Evolutionary conservation across 1,284 basidiomycete genomes (phyloP).

Genomic region (Puccinia novopanici): DNA sequence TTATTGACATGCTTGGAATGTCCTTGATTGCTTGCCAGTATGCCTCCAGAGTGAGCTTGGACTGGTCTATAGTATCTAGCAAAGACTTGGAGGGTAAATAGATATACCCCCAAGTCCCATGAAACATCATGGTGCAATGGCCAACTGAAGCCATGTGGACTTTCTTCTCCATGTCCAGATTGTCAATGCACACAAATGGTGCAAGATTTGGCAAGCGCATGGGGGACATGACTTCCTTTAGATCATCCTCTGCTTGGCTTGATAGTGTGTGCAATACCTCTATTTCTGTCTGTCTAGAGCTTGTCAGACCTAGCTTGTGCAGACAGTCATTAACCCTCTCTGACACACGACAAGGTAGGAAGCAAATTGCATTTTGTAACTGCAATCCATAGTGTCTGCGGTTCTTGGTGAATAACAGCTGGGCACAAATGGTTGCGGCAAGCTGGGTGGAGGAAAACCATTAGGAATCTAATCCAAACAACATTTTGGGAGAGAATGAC

Average conservation of each 20-base stretch:
- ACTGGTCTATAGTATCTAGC: background rate
- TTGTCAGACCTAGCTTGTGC: background rate
- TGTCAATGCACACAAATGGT: background rate
- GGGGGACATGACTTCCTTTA: background rate
- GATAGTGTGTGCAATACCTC: background rate
- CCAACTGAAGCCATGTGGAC: background rate
- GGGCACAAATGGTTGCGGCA: background rate
- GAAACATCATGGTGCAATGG: background rate
- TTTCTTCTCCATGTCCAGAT: too few species aligned
- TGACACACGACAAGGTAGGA: background rate
- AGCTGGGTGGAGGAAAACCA: background rate
- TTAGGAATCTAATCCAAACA: background rate
- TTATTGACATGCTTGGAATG: background rate
- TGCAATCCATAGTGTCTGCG: background rate
- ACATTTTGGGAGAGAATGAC: too few species aligned
- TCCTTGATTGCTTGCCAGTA: background rate
- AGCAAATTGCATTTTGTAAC: background rate
- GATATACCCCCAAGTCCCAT: too few species aligned
- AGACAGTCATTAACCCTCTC: background rate
- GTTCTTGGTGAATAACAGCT: background rate
- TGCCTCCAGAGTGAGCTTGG: background rate
- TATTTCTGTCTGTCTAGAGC: background rate
- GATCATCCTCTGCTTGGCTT: background rate
- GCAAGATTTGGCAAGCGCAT: background rate
- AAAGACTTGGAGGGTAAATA: constrained; percentile 11